phyloP scores from a whole-genome alignment of 345 rosid genomes.

The Erodium maritimum region DNA sequence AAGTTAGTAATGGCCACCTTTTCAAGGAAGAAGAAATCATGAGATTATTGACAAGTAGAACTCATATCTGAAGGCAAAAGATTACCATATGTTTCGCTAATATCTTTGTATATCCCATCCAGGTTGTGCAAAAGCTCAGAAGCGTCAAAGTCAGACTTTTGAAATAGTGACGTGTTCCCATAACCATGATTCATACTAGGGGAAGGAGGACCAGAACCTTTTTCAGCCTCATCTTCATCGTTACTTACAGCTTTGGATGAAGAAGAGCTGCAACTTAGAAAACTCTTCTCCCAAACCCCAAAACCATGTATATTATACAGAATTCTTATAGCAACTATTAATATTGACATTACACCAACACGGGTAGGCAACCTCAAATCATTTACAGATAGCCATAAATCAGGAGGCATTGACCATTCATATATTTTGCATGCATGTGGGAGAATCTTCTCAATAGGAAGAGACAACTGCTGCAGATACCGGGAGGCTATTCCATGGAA shows the following conservation, averaged over 20 bases:
- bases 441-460: slow-evolving; percentile 45
- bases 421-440: slow-evolving; percentile 39
- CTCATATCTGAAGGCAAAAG: neutral
- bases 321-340: slow-evolving; percentile 45
- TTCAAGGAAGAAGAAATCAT: neutral
- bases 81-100: slow-evolving; percentile 22
- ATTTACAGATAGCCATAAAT: slow-evolving; percentile 53
- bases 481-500: slow-evolving; percentile 48
- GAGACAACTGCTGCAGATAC: slow-evolving; percentile 43
- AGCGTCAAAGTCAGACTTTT: slow-evolving; percentile 21
- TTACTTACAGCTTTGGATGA: slow-evolving; percentile 8
- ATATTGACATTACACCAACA: slow-evolving; percentile 46
- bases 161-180: slow-evolving; percentile 12
- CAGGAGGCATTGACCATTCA: slow-evolving; percentile 71
- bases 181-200: neutral
- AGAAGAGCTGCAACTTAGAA: slow-evolving; percentile 8
- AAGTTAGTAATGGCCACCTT: neutral
- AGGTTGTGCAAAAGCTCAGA: slow-evolving; percentile 40
- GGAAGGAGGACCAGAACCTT: slow-evolving; percentile 5
- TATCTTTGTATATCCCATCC: slow-evolving; percentile 25
- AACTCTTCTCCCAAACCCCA: slow-evolving; percentile 59
- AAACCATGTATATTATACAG: slow-evolving; percentile 51
- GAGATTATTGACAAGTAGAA: neutral
- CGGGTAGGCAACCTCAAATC: slow-evolving; percentile 58
- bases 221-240: slow-evolving; percentile 18